Base-by-base conservation (phyloP, 176 grass and related monocot genomes). In the Ananas comosus region DNA sequence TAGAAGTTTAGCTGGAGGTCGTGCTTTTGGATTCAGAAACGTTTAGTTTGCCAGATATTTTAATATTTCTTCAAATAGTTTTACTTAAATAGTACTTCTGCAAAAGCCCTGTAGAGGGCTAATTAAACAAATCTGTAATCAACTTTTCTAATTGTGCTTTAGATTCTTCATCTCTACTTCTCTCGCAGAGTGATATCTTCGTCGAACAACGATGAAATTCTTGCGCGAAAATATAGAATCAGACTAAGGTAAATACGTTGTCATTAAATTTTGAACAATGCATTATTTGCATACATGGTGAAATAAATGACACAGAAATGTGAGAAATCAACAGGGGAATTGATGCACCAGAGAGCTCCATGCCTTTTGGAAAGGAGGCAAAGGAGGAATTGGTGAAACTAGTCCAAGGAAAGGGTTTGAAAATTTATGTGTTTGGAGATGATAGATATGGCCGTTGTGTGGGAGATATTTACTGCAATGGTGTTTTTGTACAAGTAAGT, bases 351-450 rank as follows among this genome's bases (percentile, higher is more conserved):
- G 93, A 96, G 77, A 90, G 56, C 67, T 82, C 74, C 11, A 96
- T 96, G 89, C 89, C 82, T 54, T 97, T 83, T 51, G 89, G 93
- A 28, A 92, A 79, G 75, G 89, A 87, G 47, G 93, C 93, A 0
- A 92, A 85, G 81, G 84, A 87, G 73, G 86, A 83, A 66, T 27
- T 92, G 56, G 63, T 87, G 77, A 92, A 63, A 22, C 72, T 97
- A 2, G 69, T 97, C 13, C 83, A 85, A 29, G 93, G 81, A 48
- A 90, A 81, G 57, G 51, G 49, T 16, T 72, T 90, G 51, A 90
- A 87, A 66, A 58, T 90, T 63, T 75, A 49, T 23, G 23, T 85
- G 48, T 90, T 68, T 75, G 77, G 73, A 27, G 85, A 67, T 64
- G 89, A 90, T 50, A 16, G 63, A 56, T 97, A 97, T 2, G 82